Evolutionary conservation across 192 early-diverging fungal genomes (phyloP).

Genomic region (Podila clonocystis): DNA sequence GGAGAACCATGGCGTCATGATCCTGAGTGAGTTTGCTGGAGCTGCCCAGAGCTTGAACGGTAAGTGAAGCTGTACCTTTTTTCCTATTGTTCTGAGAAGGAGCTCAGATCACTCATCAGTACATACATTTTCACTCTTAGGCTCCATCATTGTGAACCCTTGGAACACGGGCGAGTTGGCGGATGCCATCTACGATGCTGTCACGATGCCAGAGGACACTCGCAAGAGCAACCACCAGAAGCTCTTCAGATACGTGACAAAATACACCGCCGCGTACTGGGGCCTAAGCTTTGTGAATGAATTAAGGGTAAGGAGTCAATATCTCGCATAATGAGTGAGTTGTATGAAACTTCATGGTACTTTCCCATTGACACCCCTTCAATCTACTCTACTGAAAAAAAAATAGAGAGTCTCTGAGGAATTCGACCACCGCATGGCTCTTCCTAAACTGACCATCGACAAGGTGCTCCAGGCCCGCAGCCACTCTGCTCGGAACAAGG

Average conservation of each 20-base stretch:
- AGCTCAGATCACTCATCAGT: neutral
- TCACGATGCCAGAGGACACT: constrained; percentile 88
- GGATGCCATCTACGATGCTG: constrained; percentile 88
- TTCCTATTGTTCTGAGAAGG: neutral
- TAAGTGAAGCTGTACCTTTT: constrained; percentile 18
- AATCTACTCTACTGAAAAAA: no score
- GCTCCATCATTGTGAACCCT: constrained; percentile 97
- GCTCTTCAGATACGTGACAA: constrained; percentile 93
- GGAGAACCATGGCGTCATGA: constrained; percentile 94
- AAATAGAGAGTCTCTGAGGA: constrained; percentile 58
- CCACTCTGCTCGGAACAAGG: constrained; percentile 70
- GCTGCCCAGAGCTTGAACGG: constrained; percentile 98
- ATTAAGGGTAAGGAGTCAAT: constrained; percentile 65
- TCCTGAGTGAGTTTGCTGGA: constrained; percentile 98
- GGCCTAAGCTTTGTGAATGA: constrained; percentile 94
- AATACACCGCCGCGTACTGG: constrained; percentile 99
- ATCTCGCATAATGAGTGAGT: neutral
- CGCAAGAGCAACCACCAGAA: constrained; percentile 89
- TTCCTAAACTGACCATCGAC: constrained; percentile 67
- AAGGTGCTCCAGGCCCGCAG: constrained; percentile 64
- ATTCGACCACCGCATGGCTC: constrained; percentile 67
- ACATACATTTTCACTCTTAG: constrained; percentile 35
- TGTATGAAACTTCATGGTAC: neutral
- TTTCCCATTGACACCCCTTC: no score
- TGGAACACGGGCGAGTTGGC: constrained; percentile 99